Evolutionary conservation across 129 eudicot genomes (phyloP), one percentile per base, ranked within the genome.

Genomic region (Pseudognaphalium luteoalbum): DNA sequence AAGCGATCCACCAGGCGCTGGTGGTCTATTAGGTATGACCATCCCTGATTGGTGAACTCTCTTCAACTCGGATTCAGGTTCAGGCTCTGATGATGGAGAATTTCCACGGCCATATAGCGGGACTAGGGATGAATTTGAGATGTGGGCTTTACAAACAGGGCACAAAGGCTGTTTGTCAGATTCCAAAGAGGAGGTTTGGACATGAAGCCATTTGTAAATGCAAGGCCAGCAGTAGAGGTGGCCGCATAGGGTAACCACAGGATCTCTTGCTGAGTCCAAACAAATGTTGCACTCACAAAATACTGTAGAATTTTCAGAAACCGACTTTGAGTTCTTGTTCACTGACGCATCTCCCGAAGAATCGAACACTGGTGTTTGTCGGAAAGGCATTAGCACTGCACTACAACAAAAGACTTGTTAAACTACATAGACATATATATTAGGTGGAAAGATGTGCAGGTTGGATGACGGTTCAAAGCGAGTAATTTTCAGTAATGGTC

Each of bases 161-260:
- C 98, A 93, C 76, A 76, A 84, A 11, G 90, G 86, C 21, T 57
- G 83, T 56, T 83, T 77, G 19, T 83, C 88, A 50, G 88, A 70
- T 56, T 86, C 89, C 1, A 61, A 47, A 42, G 91, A 80, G 39
- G 91, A 79, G 70, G 71, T 86, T 71, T 86, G 83, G 17, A 85
- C 88, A 56, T 88, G 85, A 69, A 93, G 91, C 98, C 98, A 93
- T 71, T 85, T 87, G 86, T 88, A 90, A 52, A 93, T 93, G 79
- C 98, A 93, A 32, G 96, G 95, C 96, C 98, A 93, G 54, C 96
- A 93, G 73, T 93, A 93, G 28, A 93, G 85, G 72, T 93, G 98
- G 66, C 98, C 98, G n/a, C 98, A 93, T 25, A 93, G 86, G 69
- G 96, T 90, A 68, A 93, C 96, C 34, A 93, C 89, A 9, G 98